phyloP scores from a whole-genome alignment of 352 stramenopile species.

The Phytophthora podocarpi region DNA sequence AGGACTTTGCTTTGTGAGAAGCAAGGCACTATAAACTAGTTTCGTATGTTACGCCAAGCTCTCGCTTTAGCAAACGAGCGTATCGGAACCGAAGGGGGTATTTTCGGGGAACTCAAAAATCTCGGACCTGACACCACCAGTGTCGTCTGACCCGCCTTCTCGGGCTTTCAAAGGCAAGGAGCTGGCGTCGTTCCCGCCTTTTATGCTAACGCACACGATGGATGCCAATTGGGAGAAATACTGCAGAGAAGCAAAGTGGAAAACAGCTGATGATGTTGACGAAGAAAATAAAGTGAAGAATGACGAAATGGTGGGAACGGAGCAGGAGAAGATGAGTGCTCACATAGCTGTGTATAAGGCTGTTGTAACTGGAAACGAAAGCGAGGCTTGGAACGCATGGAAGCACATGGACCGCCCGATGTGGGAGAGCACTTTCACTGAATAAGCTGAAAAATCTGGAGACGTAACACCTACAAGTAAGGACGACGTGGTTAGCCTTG shows the following conservation, averaged over 20 bases:
- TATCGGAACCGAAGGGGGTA: background rate
- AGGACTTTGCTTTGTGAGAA: background rate
- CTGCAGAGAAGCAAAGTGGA: background rate
- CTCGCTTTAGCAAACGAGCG: background rate
- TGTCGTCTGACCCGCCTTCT: background rate
- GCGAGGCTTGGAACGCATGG: background rate
- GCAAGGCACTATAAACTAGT: background rate
- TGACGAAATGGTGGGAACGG: too few relatives aligned
- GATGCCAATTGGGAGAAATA: slow-evolving; percentile 1
- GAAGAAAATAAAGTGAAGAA: slow-evolving; percentile 1
- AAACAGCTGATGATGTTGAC: background rate
- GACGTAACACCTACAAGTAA: too few relatives aligned
- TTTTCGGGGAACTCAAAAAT: slow-evolving; percentile 17
- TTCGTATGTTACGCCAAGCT: background rate
- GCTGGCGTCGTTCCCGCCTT: slow-evolving; percentile 6
- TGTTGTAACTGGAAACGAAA: background rate
- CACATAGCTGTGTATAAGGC: slow-evolving; percentile 3
- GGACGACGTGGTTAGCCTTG: background rate
- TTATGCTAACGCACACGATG: slow-evolving; percentile 21
- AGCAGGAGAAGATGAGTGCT: background rate
- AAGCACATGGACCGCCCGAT: slow-evolving; percentile 13
- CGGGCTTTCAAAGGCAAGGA: too few relatives aligned
- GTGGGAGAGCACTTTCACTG: slow-evolving; percentile 3
- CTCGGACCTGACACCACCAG: background rate
- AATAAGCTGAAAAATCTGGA: slow-evolving; percentile 11